These are phyloP conservation scores for Cymodocea nodosa DNA, from an alignment of 116 monocot genomes.

Conservation along the genomic window DNA sequence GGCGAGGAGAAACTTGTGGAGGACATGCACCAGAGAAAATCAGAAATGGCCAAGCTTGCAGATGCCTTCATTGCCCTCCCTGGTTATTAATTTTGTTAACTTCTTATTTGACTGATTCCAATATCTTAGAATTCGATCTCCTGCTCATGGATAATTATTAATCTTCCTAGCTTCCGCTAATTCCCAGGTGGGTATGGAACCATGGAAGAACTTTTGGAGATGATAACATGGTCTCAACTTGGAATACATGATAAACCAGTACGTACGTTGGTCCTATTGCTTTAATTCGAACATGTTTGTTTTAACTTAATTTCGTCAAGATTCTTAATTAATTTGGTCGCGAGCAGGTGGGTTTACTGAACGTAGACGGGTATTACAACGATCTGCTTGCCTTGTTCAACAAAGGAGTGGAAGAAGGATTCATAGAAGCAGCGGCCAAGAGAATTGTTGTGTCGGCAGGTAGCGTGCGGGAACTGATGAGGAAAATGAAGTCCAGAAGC, in stretches of 20 bases:
- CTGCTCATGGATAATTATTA: too few relatives aligned
- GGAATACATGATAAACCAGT: conserved; percentile 29
- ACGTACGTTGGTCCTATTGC: background rate
- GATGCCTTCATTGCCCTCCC: conserved; percentile 84
- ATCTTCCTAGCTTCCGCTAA: too few relatives aligned
- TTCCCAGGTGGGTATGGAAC: conserved; percentile 31
- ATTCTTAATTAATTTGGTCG: too few relatives aligned
- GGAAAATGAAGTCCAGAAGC: background rate
- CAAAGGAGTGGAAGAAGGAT: conserved; percentile 16
- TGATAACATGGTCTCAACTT: conserved; percentile 26
- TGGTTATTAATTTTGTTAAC: too few relatives aligned
- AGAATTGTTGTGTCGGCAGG: conserved; percentile 1
- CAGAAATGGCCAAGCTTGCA: conserved; percentile 59
- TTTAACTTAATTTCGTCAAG: background rate
- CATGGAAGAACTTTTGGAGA: conserved; percentile 26
- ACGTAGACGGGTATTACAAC: conserved; percentile 22
- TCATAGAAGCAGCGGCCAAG: conserved; percentile 6
- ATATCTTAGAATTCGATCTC: too few relatives aligned
- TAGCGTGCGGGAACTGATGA: conserved; percentile 1
- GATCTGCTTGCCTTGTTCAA: conserved; percentile 20
- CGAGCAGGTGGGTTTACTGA: conserved; percentile 18
- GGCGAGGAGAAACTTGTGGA: conserved; percentile 50
- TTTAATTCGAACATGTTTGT: background rate
- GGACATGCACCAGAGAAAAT: conserved; percentile 80
- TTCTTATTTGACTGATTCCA: too few relatives aligned